phyloP scores from a whole-genome alignment of 306 rosid species.

The Luffa aegyptiaca region DNA sequence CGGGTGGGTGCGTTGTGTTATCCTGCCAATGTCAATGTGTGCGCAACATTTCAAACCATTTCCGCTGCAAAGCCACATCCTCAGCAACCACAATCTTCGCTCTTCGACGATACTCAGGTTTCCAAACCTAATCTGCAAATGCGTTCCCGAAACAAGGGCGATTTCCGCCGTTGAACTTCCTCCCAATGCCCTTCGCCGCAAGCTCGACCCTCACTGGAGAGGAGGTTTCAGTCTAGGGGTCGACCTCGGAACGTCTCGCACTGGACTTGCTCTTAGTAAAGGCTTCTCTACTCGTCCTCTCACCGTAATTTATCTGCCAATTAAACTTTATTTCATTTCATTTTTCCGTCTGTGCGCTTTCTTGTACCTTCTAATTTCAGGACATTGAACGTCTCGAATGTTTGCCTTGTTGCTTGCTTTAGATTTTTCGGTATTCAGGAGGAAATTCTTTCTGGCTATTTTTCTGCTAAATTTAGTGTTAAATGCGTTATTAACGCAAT shows the following conservation, averaged over 20 bases:
- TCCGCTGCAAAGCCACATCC: background rate
- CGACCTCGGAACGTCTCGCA: slow-evolving; percentile 74
- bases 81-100: background rate
- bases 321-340: background rate
- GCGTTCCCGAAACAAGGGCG: slow-evolving; percentile 2
- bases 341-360: background rate
- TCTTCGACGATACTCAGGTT: background rate
- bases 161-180: slow-evolving; percentile 38
- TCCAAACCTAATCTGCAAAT: background rate
- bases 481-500: background rate
- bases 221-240: slow-evolving; percentile 88
- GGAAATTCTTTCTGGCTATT: no score
- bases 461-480: background rate
- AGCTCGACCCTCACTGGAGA: slow-evolving; percentile 55
- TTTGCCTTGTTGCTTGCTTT: background rate
- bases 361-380: background rate
- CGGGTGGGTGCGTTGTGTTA: no score
- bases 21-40: background rate
- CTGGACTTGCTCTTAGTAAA: slow-evolving; percentile 83
- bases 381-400: background rate
- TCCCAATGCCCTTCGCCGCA: slow-evolving; percentile 68
- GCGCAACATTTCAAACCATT: background rate
- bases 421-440: background rate
- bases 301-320: slow-evolving; percentile 27
- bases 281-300: slow-evolving; percentile 75